Percentiles rank a stretch among this genome's conserved stretches.
Conservation (phyloP, 2,329 filamentous ascomycete species). For the Colletotrichum cordylinicola region DNA sequence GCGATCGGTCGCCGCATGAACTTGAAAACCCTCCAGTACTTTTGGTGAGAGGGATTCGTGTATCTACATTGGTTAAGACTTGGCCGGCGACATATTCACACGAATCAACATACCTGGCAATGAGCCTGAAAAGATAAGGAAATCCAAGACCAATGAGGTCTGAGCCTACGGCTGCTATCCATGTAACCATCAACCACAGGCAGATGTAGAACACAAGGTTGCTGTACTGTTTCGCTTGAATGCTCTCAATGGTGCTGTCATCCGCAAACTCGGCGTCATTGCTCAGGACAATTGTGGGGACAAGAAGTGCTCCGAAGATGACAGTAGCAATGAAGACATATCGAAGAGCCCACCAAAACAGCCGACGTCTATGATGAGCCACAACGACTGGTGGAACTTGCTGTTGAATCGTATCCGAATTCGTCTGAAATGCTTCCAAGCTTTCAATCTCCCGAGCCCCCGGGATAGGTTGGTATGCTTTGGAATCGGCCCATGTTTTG, state of each 20-base stretch:
- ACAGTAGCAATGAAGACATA: slow-evolving; percentile 22
- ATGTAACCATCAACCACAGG: slow-evolving; percentile 25
- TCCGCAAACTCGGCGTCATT: slow-evolving; percentile 16
- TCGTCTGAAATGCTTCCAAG: not conserved
- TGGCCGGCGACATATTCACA: not conserved
- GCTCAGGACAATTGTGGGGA: slow-evolving; percentile 25
- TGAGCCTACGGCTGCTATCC: slow-evolving; percentile 25
- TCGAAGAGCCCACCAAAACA: slow-evolving; percentile 23
- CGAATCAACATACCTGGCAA: slow-evolving; percentile 25
- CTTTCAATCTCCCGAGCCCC: not conserved
- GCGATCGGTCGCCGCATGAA: slow-evolving; percentile 28
- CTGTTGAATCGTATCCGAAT: not conserved
- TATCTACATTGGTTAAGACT: slow-evolving; percentile 24
- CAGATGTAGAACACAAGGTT: slow-evolving; percentile 28
- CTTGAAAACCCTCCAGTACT: slow-evolving; percentile 32
- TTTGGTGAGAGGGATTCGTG: slow-evolving; percentile 31
- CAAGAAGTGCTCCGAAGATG: slow-evolving; percentile 22
- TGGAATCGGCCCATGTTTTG: not conserved
- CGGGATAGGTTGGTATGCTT: not conserved
- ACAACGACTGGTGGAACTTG: not conserved
- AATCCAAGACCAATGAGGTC: slow-evolving; percentile 25
- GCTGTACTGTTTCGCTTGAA: slow-evolving; percentile 16
- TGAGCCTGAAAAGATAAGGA: slow-evolving; percentile 30
- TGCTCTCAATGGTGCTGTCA: not conserved
- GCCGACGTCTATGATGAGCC: not conserved